phyloP scores from a whole-genome alignment of 2,329 filamentous ascomycete species.

The Ploettnerulaceae sp. region DNA sequence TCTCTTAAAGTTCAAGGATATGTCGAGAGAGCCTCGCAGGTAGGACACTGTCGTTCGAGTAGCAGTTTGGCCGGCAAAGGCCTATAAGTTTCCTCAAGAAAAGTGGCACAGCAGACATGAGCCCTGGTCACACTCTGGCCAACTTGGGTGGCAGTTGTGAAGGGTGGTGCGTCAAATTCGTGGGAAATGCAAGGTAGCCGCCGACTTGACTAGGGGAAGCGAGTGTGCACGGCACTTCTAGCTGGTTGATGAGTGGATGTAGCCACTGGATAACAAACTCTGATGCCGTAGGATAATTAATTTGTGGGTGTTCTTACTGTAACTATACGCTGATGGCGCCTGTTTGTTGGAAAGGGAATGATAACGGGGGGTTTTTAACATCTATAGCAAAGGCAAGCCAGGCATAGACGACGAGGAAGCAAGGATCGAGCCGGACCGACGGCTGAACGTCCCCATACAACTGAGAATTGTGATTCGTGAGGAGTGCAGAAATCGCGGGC shows the following conservation, averaged over 20 bases:
- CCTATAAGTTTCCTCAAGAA: conserved; percentile 23
- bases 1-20: conserved; percentile 13
- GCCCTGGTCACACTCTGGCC: conserved; percentile 18
- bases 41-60: conserved; percentile 13
- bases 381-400: not conserved
- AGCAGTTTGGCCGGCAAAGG: conserved; percentile 12
- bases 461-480: not conserved
- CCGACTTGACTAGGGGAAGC: conserved; percentile 2
- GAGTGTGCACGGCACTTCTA: conserved; percentile 9
- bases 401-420: conserved; percentile 1
- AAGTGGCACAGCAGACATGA: conserved; percentile 24
- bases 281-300: not conserved
- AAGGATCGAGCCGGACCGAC: conserved; percentile 14
- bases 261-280: not conserved
- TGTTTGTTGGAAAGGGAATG: conserved; percentile 3
- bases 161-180: conserved; percentile 9
- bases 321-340: conserved; percentile 17
- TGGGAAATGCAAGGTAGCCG: conserved; percentile 12
- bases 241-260: not conserved
- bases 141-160: conserved; percentile 21
- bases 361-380: not conserved
- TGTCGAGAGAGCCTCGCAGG: conserved; percentile 18
- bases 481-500: not conserved
- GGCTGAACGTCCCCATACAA: conserved; percentile 3
- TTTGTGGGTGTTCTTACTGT: conserved; percentile 1